These are phyloP conservation scores for Penicillium concentricum DNA, from an alignment of 2,329 filamentous ascomycete species.

Conservation along the genomic window DNA sequence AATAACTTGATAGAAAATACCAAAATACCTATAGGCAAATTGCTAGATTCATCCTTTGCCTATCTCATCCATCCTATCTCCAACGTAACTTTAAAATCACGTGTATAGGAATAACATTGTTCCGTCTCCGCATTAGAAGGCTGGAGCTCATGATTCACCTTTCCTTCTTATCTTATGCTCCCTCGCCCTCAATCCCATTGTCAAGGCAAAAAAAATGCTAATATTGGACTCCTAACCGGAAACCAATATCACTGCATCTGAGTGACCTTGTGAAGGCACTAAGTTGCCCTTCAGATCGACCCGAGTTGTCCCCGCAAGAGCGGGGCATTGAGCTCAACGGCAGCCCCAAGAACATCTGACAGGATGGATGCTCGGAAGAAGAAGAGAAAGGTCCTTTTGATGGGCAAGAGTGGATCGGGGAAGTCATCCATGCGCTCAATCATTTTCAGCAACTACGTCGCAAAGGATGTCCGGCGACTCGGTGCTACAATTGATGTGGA, in stretches of 20 bases:
- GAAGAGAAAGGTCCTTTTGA: constrained; percentile 83
- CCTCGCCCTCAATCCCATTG: constrained; percentile 17
- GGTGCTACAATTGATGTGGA: constrained; percentile 98
- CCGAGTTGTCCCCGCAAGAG: constrained; percentile 22
- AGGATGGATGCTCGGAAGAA: constrained; percentile 55
- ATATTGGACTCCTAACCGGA: background rate
- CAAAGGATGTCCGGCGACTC: constrained; percentile 86
- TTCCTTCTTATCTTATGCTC: constrained; percentile 9
- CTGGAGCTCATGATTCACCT: constrained; percentile 12
- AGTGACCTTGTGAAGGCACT: constrained; percentile 8
- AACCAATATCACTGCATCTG: background rate
- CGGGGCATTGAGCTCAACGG: constrained; percentile 23
- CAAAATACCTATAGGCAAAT: no score
- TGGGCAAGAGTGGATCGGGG: constrained; percentile 95
- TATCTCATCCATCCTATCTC: background rate
- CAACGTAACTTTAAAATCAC: constrained; percentile 2
- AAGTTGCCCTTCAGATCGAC: constrained; percentile 12
- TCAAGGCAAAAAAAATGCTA: constrained; percentile 1
- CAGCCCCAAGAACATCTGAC: constrained; percentile 10
- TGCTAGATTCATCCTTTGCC: background rate
- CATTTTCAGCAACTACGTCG: constrained; percentile 98
- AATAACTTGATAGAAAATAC: background rate
- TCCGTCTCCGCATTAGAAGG: constrained; percentile 24
- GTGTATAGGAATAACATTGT: constrained; percentile 20
- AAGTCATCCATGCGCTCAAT: constrained; percentile 99